Conservation (phyloP, 2,329 filamentous ascomycete genomes). For the Aureobasidium sp. region DNA sequence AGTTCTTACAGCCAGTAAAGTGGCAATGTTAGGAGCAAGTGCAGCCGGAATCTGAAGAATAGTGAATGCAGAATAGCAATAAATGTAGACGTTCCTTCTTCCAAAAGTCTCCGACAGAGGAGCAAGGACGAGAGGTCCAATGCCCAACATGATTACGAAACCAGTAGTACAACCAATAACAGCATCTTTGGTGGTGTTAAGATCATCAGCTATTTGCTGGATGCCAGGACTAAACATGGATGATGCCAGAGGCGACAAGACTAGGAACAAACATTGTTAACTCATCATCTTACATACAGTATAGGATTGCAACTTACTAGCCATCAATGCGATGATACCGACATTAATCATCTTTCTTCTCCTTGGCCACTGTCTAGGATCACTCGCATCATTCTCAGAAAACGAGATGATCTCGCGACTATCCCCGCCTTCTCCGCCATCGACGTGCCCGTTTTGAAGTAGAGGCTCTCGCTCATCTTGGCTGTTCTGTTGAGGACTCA, state of each 20-base stretch:
- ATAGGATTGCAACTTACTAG: conserved; percentile 27
- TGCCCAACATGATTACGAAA: conserved; percentile 44
- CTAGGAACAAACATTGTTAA: conserved; percentile 19
- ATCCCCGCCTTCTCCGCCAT: conserved; percentile 31
- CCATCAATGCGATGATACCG: conserved; percentile 44
- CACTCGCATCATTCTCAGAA: conserved; percentile 33
- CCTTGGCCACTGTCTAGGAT: conserved; percentile 41
- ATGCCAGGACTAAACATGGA: conserved; percentile 49
- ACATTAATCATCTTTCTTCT: conserved; percentile 43
- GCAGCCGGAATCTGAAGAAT: conserved; percentile 43
- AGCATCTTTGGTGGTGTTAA: conserved; percentile 34
- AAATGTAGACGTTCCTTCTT: conserved; percentile 37
- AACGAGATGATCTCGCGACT: conserved; percentile 27
- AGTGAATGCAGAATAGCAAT: conserved; percentile 39
- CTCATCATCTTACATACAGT: neutral
- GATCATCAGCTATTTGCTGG: conserved; percentile 41
- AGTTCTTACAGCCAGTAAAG: conserved; percentile 39
- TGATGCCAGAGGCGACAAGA: conserved; percentile 41
- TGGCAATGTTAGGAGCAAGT: conserved; percentile 40
- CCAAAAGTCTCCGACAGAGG: conserved; percentile 43
- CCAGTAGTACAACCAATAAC: conserved; percentile 46
- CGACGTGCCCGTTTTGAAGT: conserved; percentile 29
- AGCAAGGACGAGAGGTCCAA: conserved; percentile 41
- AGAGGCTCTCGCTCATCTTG: conserved; percentile 35
- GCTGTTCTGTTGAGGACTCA: neutral